phyloP scores from a whole-genome alignment of 2,329 filamentous ascomycete species.

The Dactylella cylindrospora region DNA sequence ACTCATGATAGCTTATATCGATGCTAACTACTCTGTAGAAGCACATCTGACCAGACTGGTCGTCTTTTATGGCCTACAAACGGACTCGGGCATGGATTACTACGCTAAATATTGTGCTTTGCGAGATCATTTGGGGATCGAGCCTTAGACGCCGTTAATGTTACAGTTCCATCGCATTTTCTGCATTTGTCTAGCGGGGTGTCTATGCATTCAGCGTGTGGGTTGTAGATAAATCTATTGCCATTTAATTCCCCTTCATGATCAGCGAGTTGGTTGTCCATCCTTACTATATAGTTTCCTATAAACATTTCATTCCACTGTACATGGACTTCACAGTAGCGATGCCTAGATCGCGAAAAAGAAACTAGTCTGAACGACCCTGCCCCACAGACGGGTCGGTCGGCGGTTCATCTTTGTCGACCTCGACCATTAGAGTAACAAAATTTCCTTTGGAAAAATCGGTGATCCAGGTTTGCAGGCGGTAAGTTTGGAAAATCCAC shows the following conservation, averaged over 20 bases:
- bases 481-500: conserved; percentile 28
- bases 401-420: conserved; percentile 28
- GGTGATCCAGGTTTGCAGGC: conserved; percentile 17
- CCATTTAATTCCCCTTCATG: conserved; percentile 1
- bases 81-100: conserved; percentile 34
- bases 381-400: no score
- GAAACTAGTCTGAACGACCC: no score
- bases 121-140: conserved; percentile 41
- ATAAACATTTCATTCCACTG: background rate
- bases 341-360: no score
- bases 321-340: conserved; percentile 1
- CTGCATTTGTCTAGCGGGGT: conserved; percentile 4
- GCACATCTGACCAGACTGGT: conserved; percentile 32
- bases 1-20: background rate
- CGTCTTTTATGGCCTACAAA: conserved; percentile 40
- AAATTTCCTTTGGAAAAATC: conserved; percentile 8
- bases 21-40: conserved; percentile 14
- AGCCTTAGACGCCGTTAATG: conserved; percentile 13
- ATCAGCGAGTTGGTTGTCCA: no score
- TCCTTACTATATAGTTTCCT: no score
- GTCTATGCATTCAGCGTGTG: background rate
- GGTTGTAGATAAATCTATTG: conserved; percentile 11
- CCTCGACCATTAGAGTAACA: conserved; percentile 23
- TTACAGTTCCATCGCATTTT: background rate
- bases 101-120: conserved; percentile 42